A percentile compares a stretch with the other conserved stretches of the same genome.
These are phyloP conservation scores for Venturia carpophila DNA, from an alignment of 2,329 filamentous ascomycete species.

Conservation along the genomic window DNA sequence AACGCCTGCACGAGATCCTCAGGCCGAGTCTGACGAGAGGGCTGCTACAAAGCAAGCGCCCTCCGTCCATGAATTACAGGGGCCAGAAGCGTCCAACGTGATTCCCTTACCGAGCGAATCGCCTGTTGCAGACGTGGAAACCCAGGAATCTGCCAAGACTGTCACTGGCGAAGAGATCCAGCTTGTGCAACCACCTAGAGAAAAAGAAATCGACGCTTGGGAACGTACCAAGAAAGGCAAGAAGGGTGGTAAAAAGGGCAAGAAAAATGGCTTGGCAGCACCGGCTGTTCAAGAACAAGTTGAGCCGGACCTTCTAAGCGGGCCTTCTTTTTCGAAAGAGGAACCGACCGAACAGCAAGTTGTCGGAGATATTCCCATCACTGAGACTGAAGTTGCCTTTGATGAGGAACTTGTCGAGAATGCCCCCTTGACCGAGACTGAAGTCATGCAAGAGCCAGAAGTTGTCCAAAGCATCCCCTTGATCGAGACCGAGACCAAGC, in stretches of 20 bases:
- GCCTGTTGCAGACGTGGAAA: no score
- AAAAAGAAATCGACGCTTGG: background rate
- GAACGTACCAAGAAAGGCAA: background rate
- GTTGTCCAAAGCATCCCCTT: background rate
- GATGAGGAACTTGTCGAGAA: background rate
- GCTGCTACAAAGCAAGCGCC: background rate
- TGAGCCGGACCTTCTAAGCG: background rate
- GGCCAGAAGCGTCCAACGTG: no score
- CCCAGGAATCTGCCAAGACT: background rate
- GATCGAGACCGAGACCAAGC: background rate
- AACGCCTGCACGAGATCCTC: background rate
- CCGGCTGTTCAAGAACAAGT: background rate
- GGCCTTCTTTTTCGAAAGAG: background rate
- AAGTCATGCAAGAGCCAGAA: background rate
- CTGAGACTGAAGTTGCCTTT: background rate
- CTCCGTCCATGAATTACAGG: no score
- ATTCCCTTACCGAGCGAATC: no score
- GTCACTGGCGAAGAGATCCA: background rate
- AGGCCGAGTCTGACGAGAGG: background rate
- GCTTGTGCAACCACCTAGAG: background rate
- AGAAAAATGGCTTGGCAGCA: conserved; percentile 21
- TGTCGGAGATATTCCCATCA: background rate
- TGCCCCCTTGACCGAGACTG: conserved; percentile 15
- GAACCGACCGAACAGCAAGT: background rate
- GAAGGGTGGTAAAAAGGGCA: conserved; percentile 37